Base-by-base conservation (phyloP, 768 basidiomycete species). In the Tylopilus cervinicoccineus region DNA sequence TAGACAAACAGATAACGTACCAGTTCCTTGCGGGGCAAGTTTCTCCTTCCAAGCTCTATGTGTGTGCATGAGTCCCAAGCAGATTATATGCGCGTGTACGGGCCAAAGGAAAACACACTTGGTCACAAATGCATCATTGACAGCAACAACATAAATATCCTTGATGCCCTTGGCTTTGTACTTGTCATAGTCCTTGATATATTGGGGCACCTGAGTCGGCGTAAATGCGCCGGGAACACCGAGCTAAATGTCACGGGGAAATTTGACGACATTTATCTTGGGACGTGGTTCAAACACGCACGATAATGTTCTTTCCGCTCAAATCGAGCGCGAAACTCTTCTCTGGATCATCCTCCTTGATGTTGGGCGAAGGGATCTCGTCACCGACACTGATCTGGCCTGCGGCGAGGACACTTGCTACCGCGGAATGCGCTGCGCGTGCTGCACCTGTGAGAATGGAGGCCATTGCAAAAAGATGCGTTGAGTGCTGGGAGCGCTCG, bases 211-310 rank as follows among this genome's bases (percentile, higher is more conserved):
- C 56, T 88, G 84, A 5, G 84, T 74, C 1, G 81, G 82, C 2
- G 84, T 85, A 68, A 88, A 90, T 7, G 85, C 85, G 14, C 85
- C 87, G 0, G 89, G 87, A 26, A 89, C 84, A 12, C 83, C 82
- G 47, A 90, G 74, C 84, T 85, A 43, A 3, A 45, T 22, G 0
- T 2, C 5, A 17, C 12, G 16, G n/a, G 16, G n/a, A 34, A 0
- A 13, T 34, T 43, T 8, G 32, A 17, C 16, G 38, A 34, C 7
- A 17, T 41, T 13, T 3, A 34, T 9, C 13, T n/a, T 4, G 24
- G 32, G 39, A 31, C 8, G 10, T 19, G 2, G 29, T 26, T 10
- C 14, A 5, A 10, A 38, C 29, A 73, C 78, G 38, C 55, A 85
- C 84, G 48, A 87, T 76, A 59, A 86, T 61, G 56, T 81, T 83